Percentiles rank a stretch among this genome's conserved stretches.
Conservation (phyloP, 805 yeast genomes). For the Yarrowia porcina region DNA sequence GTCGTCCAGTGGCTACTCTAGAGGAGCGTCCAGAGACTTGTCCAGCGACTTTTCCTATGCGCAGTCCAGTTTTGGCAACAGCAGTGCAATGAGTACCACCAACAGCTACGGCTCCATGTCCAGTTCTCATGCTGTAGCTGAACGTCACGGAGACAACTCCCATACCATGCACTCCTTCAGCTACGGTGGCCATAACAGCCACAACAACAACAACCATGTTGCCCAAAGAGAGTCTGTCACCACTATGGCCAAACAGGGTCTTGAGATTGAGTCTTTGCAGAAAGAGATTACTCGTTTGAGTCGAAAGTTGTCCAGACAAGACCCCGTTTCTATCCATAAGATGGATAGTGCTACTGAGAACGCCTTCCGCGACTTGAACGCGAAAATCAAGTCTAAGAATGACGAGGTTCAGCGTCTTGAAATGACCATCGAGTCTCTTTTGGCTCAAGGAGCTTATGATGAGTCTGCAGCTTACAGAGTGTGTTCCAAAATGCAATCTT, state of each 20-base stretch:
- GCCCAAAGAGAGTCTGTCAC: not conserved
- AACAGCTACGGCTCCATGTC: slow-evolving; percentile 2
- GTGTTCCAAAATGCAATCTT: slow-evolving; percentile 15
- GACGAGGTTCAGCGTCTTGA: slow-evolving; percentile 7
- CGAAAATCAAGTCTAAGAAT: not conserved
- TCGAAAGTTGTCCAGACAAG: not conserved
- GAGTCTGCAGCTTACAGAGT: slow-evolving; percentile 1
- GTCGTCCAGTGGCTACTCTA: not conserved
- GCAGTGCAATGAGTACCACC: not conserved
- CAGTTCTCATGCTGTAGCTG: not conserved
- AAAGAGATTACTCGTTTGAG: not conserved
- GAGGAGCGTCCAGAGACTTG: not conserved
- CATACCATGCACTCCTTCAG: not conserved
- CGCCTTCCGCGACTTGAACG: not conserved
- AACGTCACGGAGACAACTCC: not conserved
- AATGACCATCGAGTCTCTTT: slow-evolving; percentile 3
- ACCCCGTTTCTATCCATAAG: slow-evolving; percentile 1
- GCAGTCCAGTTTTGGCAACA: slow-evolving; percentile 1
- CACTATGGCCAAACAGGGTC: slow-evolving; percentile 9
- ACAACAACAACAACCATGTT: not conserved
- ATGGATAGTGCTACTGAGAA: not conserved
- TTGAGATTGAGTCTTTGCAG: slow-evolving; percentile 11
- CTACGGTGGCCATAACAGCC: too few species aligned
- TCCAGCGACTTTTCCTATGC: not conserved
- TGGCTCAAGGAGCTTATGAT: slow-evolving; percentile 3